A percentile compares a stretch with the other conserved stretches of the same genome.
These are phyloP conservation scores for Geosmithia flava DNA, from an alignment of 2,329 filamentous ascomycete genomes.

Conservation along the genomic window DNA sequence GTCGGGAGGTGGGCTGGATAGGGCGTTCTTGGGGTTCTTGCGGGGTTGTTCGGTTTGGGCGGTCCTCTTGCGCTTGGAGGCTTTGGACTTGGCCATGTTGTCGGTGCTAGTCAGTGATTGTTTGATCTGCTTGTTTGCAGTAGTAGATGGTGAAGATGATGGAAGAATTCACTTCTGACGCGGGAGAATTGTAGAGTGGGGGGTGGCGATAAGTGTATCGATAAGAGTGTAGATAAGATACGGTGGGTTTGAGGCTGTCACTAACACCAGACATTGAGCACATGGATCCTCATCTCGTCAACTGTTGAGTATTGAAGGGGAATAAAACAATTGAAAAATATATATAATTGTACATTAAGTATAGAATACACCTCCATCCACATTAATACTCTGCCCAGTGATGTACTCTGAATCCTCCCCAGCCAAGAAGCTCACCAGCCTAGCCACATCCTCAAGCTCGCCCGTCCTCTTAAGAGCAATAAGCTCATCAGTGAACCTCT, in stretches of 20 bases:
- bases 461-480: slow-evolving; percentile 46
- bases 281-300: too few relatives aligned
- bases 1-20: slow-evolving; percentile 18
- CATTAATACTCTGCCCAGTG: slow-evolving; percentile 52
- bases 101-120: too few relatives aligned
- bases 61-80: slow-evolving; percentile 29
- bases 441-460: slow-evolving; percentile 50
- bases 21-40: slow-evolving; percentile 23
- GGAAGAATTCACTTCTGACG: neutral
- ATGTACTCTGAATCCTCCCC: slow-evolving; percentile 49
- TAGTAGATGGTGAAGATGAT: too few relatives aligned
- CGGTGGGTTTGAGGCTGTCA: neutral
- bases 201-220: neutral
- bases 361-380: slow-evolving; percentile 47
- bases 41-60: slow-evolving; percentile 18
- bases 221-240: neutral
- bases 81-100: slow-evolving; percentile 30
- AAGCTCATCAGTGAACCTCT: slow-evolving; percentile 37
- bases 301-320: too few relatives aligned
- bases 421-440: slow-evolving; percentile 48
- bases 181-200: neutral
- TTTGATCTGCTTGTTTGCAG: too few relatives aligned
- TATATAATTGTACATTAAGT: slow-evolving; percentile 13
- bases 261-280: too few relatives aligned
- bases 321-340: too few relatives aligned